Conservation (phyloP, 306 rosid species). For the Prunus mira region DNA sequence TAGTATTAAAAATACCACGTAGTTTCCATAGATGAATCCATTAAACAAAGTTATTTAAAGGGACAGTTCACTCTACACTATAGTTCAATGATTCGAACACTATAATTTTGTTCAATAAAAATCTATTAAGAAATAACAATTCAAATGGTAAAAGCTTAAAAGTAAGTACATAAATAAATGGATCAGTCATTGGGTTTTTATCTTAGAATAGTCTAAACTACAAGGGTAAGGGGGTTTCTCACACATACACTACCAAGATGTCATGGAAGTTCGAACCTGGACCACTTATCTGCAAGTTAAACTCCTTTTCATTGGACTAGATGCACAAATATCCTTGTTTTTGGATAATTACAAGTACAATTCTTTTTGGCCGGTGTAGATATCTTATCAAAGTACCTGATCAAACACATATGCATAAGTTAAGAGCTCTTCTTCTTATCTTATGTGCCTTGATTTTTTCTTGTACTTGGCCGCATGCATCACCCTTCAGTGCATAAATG, state of each 20-base stretch:
- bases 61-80: too few species aligned
- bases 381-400: neutral
- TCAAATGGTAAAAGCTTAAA: neutral
- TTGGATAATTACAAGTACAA: too few species aligned
- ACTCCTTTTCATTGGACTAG: too few species aligned
- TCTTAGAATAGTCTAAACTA: neutral
- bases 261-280: too few species aligned
- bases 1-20: too few species aligned
- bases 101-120: too few species aligned
- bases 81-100: too few species aligned
- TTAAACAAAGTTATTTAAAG: too few species aligned
- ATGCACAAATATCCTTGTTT: too few species aligned
- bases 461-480: neutral
- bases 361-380: neutral
- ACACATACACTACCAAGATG: too few species aligned
- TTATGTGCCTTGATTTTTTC: neutral
- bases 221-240: rapidly evolving
- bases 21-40: too few species aligned
- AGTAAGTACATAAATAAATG: neutral
- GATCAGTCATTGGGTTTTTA: neutral
- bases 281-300: too few species aligned
- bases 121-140: neutral
- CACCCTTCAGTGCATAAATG: neutral
- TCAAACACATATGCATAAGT: neutral
- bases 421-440: neutral